These are phyloP conservation scores for Auricularia sp. DNA, from an alignment of 768 basidiomycete genomes.

Conservation along the genomic window DNA sequence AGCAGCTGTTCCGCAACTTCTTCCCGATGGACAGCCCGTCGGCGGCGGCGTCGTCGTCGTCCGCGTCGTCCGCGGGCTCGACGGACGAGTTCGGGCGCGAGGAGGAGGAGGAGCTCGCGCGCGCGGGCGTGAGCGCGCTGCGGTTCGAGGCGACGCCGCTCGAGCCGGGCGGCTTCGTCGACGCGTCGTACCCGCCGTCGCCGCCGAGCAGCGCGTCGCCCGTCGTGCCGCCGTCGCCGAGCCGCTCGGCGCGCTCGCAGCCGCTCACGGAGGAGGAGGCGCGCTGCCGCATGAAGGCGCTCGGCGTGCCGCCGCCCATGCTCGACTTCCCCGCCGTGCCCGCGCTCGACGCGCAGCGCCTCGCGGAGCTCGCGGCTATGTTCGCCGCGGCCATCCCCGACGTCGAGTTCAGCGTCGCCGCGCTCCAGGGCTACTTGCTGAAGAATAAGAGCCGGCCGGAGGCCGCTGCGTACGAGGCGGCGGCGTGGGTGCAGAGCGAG, in stretches of 20 bases:
- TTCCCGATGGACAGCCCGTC: slow-evolving; percentile 41
- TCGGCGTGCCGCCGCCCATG: background rate
- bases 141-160: slow-evolving; percentile 2
- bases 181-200: background rate
- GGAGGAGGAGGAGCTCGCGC: background rate
- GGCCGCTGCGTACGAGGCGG: slow-evolving; percentile 55
- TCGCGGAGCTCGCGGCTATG: slow-evolving; percentile 59
- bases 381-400: slow-evolving; percentile 81
- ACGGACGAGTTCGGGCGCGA: background rate
- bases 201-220: slow-evolving; percentile 1
- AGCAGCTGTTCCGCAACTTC: slow-evolving; percentile 81
- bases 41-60: background rate
- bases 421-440: slow-evolving; percentile 80
- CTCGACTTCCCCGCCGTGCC: background rate
- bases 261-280: slow-evolving; percentile 1
- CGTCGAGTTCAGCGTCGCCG: slow-evolving; percentile 80
- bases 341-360: slow-evolving; percentile 45
- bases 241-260: background rate
- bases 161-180: background rate
- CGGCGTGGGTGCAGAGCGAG: slow-evolving; percentile 66
- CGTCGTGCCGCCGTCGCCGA: background rate
- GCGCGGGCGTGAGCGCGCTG: background rate
- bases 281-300: background rate
- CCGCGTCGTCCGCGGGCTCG: background rate
- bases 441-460: slow-evolving; percentile 80